Evolutionary conservation across 306 rosid genomes (phyloP), one percentile per base, ranked within the genome.

Genomic region (Astragalus glycyphyllos): DNA sequence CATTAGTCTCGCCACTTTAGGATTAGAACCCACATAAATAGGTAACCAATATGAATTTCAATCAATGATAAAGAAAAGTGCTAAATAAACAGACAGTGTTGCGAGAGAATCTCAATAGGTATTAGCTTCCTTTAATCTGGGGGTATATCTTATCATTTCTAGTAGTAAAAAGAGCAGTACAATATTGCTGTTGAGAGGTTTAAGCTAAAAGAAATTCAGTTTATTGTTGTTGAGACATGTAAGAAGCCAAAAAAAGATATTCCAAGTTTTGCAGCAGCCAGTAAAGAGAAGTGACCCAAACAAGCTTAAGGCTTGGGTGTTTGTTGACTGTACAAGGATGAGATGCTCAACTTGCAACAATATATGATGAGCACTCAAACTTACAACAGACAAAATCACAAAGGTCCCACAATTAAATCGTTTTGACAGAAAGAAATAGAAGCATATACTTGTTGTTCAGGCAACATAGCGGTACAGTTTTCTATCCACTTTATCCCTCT

Each of bases 401-500:
- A 38, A 77, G 57, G 69, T 71, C 49, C 54, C 58, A 12, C 73
- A 71, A 72, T 79, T 47, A 54, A 73, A 58, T 58, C 8, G 60
- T 44, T 40, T 42, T 69, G 68, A 47, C 20, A 74, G 49, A 40
- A 26, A 2, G 53, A 51, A 46, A 50, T 68, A 67, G 50, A 32
- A 58, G 72, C 42, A 56, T 20, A 75, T 35, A 46, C 34, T 71
- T 67, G 78, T 71, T 67, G 78, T 60, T 84, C 80, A 84, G 79
- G 88, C 88, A 84, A 84, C 80, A 74, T 84, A 76, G 41, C 82
- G 82, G 54, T 81, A 84, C 73, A 78, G 14, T 81, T 78, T 84
- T 69, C 86, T 81, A 73, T 84, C 88, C 26, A 75, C 56, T 75
- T 75, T 81, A 78, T 84, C 84, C 84, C 86, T 79, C 80, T 78